phyloP scores from a whole-genome alignment of 2,329 filamentous ascomycete genomes.

The Cladosporium sp. region DNA sequence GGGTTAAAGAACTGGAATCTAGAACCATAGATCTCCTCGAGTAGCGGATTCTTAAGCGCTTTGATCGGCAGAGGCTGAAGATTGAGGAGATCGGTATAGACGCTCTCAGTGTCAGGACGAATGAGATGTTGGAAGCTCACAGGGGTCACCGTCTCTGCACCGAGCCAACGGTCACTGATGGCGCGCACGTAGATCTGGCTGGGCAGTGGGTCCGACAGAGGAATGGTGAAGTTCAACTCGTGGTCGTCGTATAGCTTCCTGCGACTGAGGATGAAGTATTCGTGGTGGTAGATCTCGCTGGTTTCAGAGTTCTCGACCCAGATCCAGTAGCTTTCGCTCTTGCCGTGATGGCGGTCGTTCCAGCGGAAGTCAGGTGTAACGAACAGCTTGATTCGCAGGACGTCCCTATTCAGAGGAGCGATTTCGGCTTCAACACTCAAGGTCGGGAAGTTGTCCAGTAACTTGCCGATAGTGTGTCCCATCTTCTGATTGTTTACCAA shows the following conservation, averaged over 20 bases:
- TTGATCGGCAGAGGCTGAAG: constrained; percentile 83
- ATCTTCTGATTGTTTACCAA: constrained; percentile 88
- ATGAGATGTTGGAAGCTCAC: constrained; percentile 98
- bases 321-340: constrained; percentile 94
- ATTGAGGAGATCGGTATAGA: constrained; percentile 91
- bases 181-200: constrained; percentile 94
- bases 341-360: constrained; percentile 92
- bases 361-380: constrained; percentile 87
- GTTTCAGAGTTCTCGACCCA: constrained; percentile 99
- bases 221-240: constrained; percentile 96
- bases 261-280: constrained; percentile 89
- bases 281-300: constrained; percentile 94
- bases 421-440: constrained; percentile 89
- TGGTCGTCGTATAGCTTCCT: constrained; percentile 94
- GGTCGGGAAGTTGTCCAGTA: constrained; percentile 89
- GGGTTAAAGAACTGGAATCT: constrained; percentile 97
- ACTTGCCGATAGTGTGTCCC: constrained; percentile 73
- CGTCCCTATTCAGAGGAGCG: constrained; percentile 89
- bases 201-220: constrained; percentile 84
- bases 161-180: constrained; percentile 93
- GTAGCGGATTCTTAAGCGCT: constrained; percentile 76
- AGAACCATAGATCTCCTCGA: constrained; percentile 84
- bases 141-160: constrained; percentile 89
- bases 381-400: constrained; percentile 82
- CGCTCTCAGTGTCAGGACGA: constrained; percentile 91